phyloP scores from a whole-genome alignment of 1,139 yeast genomes.

The Candida gigantensis region DNA sequence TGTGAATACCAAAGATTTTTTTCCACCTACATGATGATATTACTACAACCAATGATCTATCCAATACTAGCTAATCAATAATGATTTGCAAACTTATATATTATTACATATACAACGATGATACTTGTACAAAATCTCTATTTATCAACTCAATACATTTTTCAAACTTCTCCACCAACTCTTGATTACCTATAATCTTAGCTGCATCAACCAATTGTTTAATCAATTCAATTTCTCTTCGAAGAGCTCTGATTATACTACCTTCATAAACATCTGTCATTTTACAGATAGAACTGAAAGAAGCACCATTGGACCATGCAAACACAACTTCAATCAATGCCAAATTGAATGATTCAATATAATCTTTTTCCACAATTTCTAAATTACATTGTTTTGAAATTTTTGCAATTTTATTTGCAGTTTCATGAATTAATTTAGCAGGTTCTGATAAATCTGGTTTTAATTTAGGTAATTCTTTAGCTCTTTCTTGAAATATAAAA shows the following conservation, averaged over 20 bases:
- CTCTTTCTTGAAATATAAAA: constrained; percentile 95
- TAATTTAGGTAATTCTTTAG: constrained; percentile 83
- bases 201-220: constrained; percentile 91
- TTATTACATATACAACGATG: constrained; percentile 74
- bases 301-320: constrained; percentile 96
- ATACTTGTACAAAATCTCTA: constrained; percentile 96
- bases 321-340: constrained; percentile 96
- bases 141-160: constrained; percentile 81
- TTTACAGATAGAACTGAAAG: constrained; percentile 94
- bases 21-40: no score
- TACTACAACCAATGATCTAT: no score
- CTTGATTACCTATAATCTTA: constrained; percentile 86
- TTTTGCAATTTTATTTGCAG: constrained; percentile 88
- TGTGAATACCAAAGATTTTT: no score
- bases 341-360: constrained; percentile 84
- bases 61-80: no score
- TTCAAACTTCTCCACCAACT: constrained; percentile 85
- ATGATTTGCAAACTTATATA: no score
- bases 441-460: constrained; percentile 91
- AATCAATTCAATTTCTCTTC: constrained; percentile 88
- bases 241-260: constrained; percentile 87
- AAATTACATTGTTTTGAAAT: constrained; percentile 86
- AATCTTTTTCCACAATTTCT: constrained; percentile 86
- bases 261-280: constrained; percentile 99
- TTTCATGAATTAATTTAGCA: constrained; percentile 78